Percentiles rank a stretch among this genome's conserved stretches.
These are phyloP conservation scores for Neurospora africana DNA, from an alignment of 495 filamentous ascomycete genomes.

Conservation along the genomic window DNA sequence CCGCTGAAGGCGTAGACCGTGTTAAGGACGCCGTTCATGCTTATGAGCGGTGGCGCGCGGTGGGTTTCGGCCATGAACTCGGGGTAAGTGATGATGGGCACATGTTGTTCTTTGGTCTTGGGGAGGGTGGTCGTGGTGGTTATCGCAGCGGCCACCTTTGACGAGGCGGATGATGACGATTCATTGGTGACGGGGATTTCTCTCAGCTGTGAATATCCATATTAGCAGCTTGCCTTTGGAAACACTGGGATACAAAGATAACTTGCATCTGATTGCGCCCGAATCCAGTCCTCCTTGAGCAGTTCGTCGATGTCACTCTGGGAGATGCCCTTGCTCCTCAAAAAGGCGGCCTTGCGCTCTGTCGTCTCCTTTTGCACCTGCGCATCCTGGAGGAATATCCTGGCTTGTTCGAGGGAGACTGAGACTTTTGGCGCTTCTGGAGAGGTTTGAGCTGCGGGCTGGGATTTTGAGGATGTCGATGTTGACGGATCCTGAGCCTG, in stretches of 20 bases:
- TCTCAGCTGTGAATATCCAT: not conserved
- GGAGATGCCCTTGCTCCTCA: slow-evolving; percentile 68
- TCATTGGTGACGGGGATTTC: slow-evolving; percentile 2
- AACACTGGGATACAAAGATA: slow-evolving; percentile 1
- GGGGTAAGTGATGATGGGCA: slow-evolving; percentile 95
- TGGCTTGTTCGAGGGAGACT: slow-evolving; percentile 54
- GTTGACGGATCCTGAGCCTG: not conserved
- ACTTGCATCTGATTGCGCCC: slow-evolving; percentile 21
- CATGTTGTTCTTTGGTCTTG: slow-evolving; percentile 37
- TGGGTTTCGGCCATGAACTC: slow-evolving; percentile 74
- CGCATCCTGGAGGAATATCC: slow-evolving; percentile 70
- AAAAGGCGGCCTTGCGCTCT: slow-evolving; percentile 66
- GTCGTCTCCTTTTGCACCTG: slow-evolving; percentile 57
- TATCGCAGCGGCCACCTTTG: not conserved
- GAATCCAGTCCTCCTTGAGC: slow-evolving; percentile 35
- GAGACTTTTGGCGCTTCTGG: slow-evolving; percentile 20
- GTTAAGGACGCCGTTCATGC: slow-evolving; percentile 60
- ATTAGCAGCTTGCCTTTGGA: not conserved
- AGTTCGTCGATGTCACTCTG: slow-evolving; percentile 57
- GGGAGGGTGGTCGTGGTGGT: slow-evolving; percentile 7
- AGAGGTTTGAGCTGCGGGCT: not conserved
- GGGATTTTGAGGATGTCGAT: not conserved
- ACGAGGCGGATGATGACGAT: not conserved
- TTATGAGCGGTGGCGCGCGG: slow-evolving; percentile 58
- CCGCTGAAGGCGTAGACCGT: slow-evolving; percentile 68